Conservation (phyloP, 371 early-diverging fungal genomes). For the Mortierella sp. region DNA sequence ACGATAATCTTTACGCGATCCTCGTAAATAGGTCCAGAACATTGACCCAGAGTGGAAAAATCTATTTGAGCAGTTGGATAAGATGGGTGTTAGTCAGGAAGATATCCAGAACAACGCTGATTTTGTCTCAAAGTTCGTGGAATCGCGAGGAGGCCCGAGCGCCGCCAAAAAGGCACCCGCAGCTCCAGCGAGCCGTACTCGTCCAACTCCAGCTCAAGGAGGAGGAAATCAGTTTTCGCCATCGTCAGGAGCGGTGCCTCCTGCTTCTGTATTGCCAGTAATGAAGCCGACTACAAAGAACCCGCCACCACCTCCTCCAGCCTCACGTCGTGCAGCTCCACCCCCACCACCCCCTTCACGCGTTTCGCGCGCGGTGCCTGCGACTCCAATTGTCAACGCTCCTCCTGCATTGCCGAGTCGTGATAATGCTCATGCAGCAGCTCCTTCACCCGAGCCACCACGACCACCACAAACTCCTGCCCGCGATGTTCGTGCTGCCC, state of each 20-base stretch:
- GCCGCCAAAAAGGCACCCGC: conserved; percentile 29
- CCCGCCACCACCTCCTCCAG: conserved; percentile 58
- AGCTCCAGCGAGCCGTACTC: conserved; percentile 34
- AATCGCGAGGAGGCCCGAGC: conserved; percentile 66
- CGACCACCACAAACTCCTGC: conserved; percentile 35
- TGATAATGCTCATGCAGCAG: conserved; percentile 12
- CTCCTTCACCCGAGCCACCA: conserved; percentile 42
- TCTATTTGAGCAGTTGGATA: conserved; percentile 79
- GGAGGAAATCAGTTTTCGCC: conserved; percentile 51
- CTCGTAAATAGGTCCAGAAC: conserved; percentile 65
- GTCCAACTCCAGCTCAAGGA: conserved; percentile 45
- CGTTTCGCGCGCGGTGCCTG: conserved; percentile 31
- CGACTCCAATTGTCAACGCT: conserved; percentile 26
- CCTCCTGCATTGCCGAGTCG: conserved; percentile 57
- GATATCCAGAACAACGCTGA: conserved; percentile 69
- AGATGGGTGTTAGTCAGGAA: conserved; percentile 86
- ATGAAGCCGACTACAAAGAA: conserved; percentile 47
- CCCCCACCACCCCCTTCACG: conserved; percentile 58
- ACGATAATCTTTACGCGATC: neutral
- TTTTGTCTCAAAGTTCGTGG: conserved; percentile 64
- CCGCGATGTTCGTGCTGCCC: conserved; percentile 10
- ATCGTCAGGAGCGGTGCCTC: conserved; percentile 35
- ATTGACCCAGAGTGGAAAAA: conserved; percentile 85
- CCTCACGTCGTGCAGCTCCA: conserved; percentile 49
- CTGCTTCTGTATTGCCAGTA: conserved; percentile 41